Conservation (phyloP, 2,329 filamentous ascomycete species). For the Phyllosticta citribraziliensis region DNA sequence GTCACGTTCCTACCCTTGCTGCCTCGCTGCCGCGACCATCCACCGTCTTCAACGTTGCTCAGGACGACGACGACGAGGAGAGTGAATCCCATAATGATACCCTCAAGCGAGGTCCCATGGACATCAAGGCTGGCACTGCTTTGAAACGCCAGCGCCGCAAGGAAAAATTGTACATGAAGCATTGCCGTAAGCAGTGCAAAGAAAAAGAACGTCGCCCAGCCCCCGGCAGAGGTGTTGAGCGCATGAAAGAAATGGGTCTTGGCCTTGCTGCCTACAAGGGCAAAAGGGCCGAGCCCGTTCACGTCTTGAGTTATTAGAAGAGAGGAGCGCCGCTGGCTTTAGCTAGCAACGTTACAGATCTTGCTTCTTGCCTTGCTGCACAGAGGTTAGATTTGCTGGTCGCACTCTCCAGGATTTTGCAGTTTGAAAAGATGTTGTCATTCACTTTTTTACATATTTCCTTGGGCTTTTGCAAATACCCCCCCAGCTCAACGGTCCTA, state of each 20-base stretch:
- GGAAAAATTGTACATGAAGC: constrained; percentile 85
- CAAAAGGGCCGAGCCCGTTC: constrained; percentile 36
- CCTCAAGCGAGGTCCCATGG: constrained; percentile 84
- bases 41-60: constrained; percentile 30
- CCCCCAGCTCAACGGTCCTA: background rate
- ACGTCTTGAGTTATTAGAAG: constrained; percentile 35
- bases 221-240: constrained; percentile 80
- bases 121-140: constrained; percentile 86
- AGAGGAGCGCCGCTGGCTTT: constrained; percentile 28
- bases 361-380: background rate
- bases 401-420: constrained; percentile 21
- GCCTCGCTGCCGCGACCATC: constrained; percentile 78
- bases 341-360: constrained; percentile 23
- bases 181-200: constrained; percentile 66
- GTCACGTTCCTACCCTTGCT: constrained; percentile 63
- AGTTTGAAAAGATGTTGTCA: background rate
- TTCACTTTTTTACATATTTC: constrained; percentile 6
- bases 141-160: constrained; percentile 85
- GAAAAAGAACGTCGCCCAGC: constrained; percentile 59
- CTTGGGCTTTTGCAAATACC: constrained; percentile 10
- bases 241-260: constrained; percentile 86
- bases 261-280: constrained; percentile 73
- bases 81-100: constrained; percentile 32
- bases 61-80: constrained; percentile 29
- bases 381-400: constrained; percentile 24